Base-by-base conservation (phyloP, 139 green algal species). In the Tetraselmis striata region DNA sequence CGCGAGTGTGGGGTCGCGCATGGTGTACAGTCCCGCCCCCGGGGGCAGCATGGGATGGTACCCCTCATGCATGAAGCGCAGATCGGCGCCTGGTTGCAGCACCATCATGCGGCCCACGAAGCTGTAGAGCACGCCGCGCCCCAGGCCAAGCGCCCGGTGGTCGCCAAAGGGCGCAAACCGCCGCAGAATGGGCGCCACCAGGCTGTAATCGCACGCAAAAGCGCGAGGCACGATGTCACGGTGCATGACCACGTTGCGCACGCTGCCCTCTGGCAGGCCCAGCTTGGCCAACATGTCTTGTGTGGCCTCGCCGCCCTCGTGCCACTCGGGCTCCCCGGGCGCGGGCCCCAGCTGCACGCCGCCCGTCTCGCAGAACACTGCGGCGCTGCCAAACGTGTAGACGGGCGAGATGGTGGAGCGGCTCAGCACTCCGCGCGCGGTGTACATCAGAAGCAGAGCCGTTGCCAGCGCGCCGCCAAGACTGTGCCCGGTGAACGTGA, bases 201-300 rank as follows among this genome's bases (percentile, higher is more conserved):
- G 86, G 1, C 88, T 89, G 90, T 99, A 99, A 89, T 99, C 95
- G 87, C 97, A 99, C 25, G 94, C 90, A 85, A 99, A 98, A 28
- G 96, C 95, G 25, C 95, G 93, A 0, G 97, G 97, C 77, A 99
- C 97, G 77, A 99, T 95, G 89, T 99, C 97, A 1, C 90, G 84
- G 2, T 91, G 82, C 93, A 98, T 97, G 31, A 97, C 86, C 27
- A 98, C 89, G 83, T 96, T 96, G 76, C 89, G 84, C 25, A 98
- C 85, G 24, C 88, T 85, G 75, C 91, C 84, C 2, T 89, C 29
- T 0, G 85, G 82, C 78, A 93, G 74, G 27, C 84, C 86, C 31
- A 94, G 78, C 2, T 30, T 76, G n/a, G 67, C 32, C 77, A 93
- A 84, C 32, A 97, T 67, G 25, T 28, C 77, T 2, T 29, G 31